Evolutionary conservation across 2,329 filamentous ascomycete species (phyloP).

Genomic region (Chrysoporthe deuterocubensis): DNA sequence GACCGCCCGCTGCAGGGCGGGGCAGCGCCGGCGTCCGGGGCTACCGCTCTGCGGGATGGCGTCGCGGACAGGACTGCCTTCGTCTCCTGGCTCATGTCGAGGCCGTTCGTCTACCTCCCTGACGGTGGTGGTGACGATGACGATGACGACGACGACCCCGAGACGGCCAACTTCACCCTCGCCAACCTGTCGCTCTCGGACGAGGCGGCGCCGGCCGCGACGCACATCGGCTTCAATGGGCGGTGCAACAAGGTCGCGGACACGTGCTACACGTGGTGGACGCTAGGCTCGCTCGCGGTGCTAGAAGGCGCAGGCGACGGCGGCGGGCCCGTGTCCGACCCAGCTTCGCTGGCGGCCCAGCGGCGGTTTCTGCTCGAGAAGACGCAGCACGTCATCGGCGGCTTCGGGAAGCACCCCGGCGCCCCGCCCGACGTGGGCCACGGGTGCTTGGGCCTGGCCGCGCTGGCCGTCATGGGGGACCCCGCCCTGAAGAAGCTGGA

Average conservation of each 20-base stretch:
- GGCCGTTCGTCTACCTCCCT: constrained; percentile 64
- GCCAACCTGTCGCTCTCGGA: constrained; percentile 41
- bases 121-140: constrained; percentile 52
- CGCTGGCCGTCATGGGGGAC: constrained; percentile 75
- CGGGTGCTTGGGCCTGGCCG: constrained; percentile 83
- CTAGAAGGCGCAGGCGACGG: constrained; percentile 38
- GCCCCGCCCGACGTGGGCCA: constrained; percentile 82
- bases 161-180: constrained; percentile 39
- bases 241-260: constrained; percentile 89
- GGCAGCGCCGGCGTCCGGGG: neutral
- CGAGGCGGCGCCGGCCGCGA: constrained; percentile 13
- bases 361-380: constrained; percentile 82
- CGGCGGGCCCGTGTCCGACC: constrained; percentile 34
- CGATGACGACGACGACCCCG: constrained; percentile 40
- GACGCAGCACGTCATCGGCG: constrained; percentile 84
- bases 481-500: constrained; percentile 72
- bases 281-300: constrained; percentile 64
- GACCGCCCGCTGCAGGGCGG: constrained; percentile 56
- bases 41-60: constrained; percentile 41
- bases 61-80: constrained; percentile 45
- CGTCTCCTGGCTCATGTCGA: constrained; percentile 57
- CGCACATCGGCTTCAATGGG: constrained; percentile 79
- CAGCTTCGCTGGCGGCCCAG: constrained; percentile 64
- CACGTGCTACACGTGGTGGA: constrained; percentile 97
- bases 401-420: constrained; percentile 75